phyloP scores from a whole-genome alignment of 163 green algal species.

The Coccomyxa subellipsoidea region DNA sequence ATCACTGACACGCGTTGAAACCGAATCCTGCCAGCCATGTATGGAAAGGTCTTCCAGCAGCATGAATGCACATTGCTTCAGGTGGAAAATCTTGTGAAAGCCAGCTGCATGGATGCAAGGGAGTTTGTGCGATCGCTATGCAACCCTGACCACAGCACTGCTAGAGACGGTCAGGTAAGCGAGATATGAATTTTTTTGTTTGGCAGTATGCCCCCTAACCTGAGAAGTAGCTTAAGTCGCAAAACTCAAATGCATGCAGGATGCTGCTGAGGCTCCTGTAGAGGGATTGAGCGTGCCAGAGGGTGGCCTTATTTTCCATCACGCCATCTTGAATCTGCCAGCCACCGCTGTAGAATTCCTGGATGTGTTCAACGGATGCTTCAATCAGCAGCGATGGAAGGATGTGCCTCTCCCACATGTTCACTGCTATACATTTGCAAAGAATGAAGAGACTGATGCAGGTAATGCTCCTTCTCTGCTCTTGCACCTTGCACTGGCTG shows the following conservation, averaged over 20 bases:
- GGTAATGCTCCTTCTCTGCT: slow-evolving; percentile 39
- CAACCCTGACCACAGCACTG: not conserved
- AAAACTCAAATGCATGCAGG: slow-evolving; percentile 5
- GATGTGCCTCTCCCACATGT: slow-evolving; percentile 70
- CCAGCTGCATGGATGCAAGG: slow-evolving; percentile 84
- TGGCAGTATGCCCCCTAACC: too few species aligned
- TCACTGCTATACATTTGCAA: slow-evolving; percentile 93
- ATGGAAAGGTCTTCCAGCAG: too few species aligned
- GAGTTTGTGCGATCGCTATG: slow-evolving; percentile 69
- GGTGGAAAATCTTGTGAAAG: slow-evolving; percentile 51
- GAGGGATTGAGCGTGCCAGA: not conserved
- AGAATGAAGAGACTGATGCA: slow-evolving; percentile 63
- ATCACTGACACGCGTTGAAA: too few species aligned
- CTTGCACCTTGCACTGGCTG: too few species aligned
- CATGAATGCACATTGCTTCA: too few species aligned
- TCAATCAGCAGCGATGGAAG: slow-evolving; percentile 64
- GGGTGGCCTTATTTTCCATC: slow-evolving; percentile 28
- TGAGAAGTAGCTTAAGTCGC: too few species aligned
- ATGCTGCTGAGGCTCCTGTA: not conserved
- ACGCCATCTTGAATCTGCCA: slow-evolving; percentile 95
- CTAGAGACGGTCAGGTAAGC: too few species aligned
- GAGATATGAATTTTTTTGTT: too few species aligned
- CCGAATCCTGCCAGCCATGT: too few species aligned
- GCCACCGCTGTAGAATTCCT: slow-evolving; percentile 88
- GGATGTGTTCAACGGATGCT: slow-evolving; percentile 75